Conservation (phyloP, 176 grass and related monocot species). For the Carex myosuroides region DNA sequence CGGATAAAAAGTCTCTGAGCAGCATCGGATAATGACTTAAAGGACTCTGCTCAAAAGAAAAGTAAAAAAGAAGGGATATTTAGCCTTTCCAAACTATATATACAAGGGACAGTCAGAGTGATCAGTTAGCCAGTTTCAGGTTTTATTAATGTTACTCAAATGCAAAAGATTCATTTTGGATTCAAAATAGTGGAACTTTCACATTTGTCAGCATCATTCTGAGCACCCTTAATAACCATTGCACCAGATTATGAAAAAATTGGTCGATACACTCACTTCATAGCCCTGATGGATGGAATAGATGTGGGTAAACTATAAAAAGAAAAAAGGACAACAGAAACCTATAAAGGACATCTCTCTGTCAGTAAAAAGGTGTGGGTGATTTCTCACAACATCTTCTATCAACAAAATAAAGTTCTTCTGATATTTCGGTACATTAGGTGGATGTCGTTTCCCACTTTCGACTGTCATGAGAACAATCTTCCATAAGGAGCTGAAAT, state of each 20-base stretch:
- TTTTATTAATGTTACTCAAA: not conserved
- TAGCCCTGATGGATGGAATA: not conserved
- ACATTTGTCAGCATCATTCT: not conserved
- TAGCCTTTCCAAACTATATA: not conserved
- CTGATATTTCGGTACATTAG: slow-evolving; percentile 51
- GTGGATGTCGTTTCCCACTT: slow-evolving; percentile 34
- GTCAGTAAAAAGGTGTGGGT: slow-evolving; percentile 54
- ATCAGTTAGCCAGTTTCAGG: not conserved
- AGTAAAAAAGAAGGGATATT: not conserved
- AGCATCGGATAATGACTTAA: slow-evolving; percentile 59
- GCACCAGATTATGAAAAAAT: not conserved
- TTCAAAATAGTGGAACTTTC: not conserved
- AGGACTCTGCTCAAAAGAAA: slow-evolving; percentile 44
- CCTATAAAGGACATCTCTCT: slow-evolving; percentile 77
- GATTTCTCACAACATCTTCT: slow-evolving; percentile 65
- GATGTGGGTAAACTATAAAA: not conserved
- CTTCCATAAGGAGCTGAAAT: slow-evolving; percentile 50
- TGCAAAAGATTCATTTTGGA: not conserved
- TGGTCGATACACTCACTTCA: not conserved
- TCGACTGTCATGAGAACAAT: slow-evolving; percentile 32
- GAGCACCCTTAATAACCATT: not conserved
- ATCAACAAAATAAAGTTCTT: slow-evolving; percentile 69
- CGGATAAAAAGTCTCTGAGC: slow-evolving; percentile 83
- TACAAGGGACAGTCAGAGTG: not conserved
- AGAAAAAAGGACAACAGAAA: slow-evolving; percentile 16